phyloP scores from a whole-genome alignment of 1,139 yeast species.

The Nematodospora anomalae region DNA sequence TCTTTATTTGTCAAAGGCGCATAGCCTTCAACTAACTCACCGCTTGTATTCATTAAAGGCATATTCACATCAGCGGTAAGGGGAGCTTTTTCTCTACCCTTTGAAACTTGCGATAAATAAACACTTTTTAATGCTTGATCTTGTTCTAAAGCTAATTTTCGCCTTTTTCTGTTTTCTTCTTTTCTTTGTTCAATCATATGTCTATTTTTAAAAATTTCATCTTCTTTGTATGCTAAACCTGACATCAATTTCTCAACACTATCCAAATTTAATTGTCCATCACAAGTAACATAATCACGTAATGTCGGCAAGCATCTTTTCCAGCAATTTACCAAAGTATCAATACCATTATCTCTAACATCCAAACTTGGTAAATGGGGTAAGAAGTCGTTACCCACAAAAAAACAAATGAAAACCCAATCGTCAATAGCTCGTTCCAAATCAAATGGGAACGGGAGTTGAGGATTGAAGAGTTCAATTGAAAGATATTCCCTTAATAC shows the following conservation, averaged over 20 bases:
- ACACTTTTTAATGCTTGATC: constrained; percentile 36
- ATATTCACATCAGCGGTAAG: constrained; percentile 67
- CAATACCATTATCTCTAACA: constrained; percentile 93
- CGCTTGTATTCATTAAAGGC: constrained; percentile 73
- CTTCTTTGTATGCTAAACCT: constrained; percentile 72
- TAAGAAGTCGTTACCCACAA: constrained; percentile 96
- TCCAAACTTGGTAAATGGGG: constrained; percentile 96
- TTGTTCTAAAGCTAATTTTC: constrained; percentile 49
- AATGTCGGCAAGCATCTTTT: constrained; percentile 64
- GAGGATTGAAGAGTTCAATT: constrained; percentile 73
- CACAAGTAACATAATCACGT: constrained; percentile 83
- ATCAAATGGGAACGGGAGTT: constrained; percentile 74
- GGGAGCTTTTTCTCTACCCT: constrained; percentile 78
- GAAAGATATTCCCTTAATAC: constrained; percentile 86
- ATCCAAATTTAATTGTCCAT: constrained; percentile 74
- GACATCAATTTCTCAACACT: constrained; percentile 73
- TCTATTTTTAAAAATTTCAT: constrained; percentile 70
- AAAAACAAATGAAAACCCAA: constrained; percentile 98
- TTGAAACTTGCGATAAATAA: constrained; percentile 43
- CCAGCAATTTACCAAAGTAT: constrained; percentile 79
- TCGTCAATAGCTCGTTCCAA: constrained; percentile 96
- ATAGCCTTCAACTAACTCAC: constrained; percentile 62
- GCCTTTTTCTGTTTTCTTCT: constrained; percentile 61
- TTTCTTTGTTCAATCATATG: constrained; percentile 68
- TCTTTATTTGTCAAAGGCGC: constrained; percentile 71